A percentile compares a stretch with the other conserved stretches of the same genome.
These are phyloP conservation scores for Ormosia semicastrata DNA, from an alignment of 306 rosid species.

Conservation along the genomic window DNA sequence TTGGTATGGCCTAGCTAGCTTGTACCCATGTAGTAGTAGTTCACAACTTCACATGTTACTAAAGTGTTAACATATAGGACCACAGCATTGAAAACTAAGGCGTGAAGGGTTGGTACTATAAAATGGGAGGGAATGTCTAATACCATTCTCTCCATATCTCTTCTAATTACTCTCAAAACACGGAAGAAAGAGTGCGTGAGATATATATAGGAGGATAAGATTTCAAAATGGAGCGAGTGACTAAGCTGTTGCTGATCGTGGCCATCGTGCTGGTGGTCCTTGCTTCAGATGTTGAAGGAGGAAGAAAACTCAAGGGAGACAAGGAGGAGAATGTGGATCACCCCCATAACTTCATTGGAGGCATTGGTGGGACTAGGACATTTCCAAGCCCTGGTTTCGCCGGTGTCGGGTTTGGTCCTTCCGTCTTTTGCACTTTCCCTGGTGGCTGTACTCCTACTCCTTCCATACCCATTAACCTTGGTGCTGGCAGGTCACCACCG, in stretches of 20 bases:
- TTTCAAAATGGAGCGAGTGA: constrained; percentile 22
- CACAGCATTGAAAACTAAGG: constrained; percentile 7
- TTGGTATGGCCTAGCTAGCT: background rate
- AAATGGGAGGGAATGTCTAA: constrained; percentile 21
- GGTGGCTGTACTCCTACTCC: constrained; percentile 30
- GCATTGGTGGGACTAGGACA: constrained; percentile 15
- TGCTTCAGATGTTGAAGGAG: constrained; percentile 34
- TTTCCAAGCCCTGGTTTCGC: constrained; percentile 39
- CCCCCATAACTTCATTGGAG: constrained; percentile 32
- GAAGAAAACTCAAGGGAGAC: background rate
- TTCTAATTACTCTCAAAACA: background rate
- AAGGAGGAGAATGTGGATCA: constrained; percentile 13
- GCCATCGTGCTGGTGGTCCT: constrained; percentile 2
- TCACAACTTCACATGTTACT: background rate
- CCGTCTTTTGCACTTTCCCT: constrained; percentile 36
- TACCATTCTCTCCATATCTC: background rate
- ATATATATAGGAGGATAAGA: background rate
- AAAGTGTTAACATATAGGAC: background rate
- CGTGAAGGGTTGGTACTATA: constrained; percentile 1
- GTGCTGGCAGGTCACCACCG: constrained; percentile 9
- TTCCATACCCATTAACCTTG: constrained; percentile 16
- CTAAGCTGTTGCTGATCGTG: constrained; percentile 8
- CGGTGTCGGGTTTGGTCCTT: constrained; percentile 29
- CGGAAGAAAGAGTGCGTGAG: background rate
- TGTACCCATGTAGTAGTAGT: background rate